Base-by-base conservation (phyloP, 2,329 filamentous ascomycete genomes). In the Venturiaceae sp. region DNA sequence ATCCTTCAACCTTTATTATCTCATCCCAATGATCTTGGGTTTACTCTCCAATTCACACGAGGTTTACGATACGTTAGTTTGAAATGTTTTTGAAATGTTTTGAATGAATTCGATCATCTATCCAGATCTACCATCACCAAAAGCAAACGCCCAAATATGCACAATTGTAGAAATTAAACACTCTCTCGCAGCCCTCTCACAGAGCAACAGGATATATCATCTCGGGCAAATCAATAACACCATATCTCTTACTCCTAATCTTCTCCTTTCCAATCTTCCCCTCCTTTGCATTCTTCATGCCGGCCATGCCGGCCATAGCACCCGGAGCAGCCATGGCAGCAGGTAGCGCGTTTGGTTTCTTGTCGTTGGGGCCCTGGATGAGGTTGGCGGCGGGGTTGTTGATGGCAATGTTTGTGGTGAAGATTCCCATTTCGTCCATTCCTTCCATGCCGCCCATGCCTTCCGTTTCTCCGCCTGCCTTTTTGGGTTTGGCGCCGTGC, bases 351-450 rank as follows among this genome's bases (percentile, higher is more conserved):
- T 30, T 50, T 16, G 23, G 44, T 50, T 30, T 30, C 14, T 50
- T 50, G 13, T 50, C 44, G 19, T 7, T 16, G 5, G 44, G 44
- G 5, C 23, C 23, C 32, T 54, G 52, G 19, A 36, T n/a, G 16
- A 19, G 7, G 13, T 54, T 54, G 28, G 36, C 52, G 30, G 52
- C 32, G 5, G 32, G 30, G 11, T 39, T 39, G 16, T 36, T 28
- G 19, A 39, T 54, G 2, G 54, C 54, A 14, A 56, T 56, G 26
- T 56, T 56, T 3, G 36, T 37, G 13, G 54, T 56, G 37, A 56
- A 56, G 21, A 56, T 56, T 1, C 54, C 54, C 54, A 56, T 56
- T 28, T 56, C 54, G n/a, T 56, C 54, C 54, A 44, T 44, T n/a
- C 26, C 37, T 5, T 30, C 3, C 54, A 56, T 56, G 2, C 54